Conservation (phyloP, 495 filamentous ascomycete genomes). For the Tuber brumale region DNA sequence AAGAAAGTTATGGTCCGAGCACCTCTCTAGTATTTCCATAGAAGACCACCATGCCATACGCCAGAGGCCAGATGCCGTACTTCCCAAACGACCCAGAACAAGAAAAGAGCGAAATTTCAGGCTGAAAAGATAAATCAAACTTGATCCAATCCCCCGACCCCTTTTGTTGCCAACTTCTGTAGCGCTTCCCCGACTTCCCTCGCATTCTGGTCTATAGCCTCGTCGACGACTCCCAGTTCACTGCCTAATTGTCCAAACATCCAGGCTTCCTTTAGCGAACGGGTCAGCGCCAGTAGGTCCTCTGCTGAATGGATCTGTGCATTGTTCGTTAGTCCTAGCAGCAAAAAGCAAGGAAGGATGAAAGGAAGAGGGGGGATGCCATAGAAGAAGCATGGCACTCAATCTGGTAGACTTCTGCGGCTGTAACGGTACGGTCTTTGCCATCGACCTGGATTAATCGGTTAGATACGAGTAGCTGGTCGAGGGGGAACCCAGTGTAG, state of each 20-base stretch:
- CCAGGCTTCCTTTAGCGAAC: slow-evolving; percentile 67
- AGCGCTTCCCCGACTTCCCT: slow-evolving; percentile 50
- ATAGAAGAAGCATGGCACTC: slow-evolving; percentile 59
- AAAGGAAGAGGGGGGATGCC: slow-evolving; percentile 42
- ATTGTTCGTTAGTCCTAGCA: neutral
- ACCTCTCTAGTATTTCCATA: neutral
- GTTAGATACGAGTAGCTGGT: slow-evolving; percentile 7
- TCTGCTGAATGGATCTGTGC: slow-evolving; percentile 58
- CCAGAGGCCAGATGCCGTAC: neutral
- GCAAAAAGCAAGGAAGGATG: neutral
- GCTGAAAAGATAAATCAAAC: neutral
- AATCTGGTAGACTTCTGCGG: slow-evolving; percentile 57
- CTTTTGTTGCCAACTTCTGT: slow-evolving; percentile 48
- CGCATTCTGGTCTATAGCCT: slow-evolving; percentile 48
- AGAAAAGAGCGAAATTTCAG: neutral
- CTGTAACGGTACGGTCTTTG: slow-evolving; percentile 47
- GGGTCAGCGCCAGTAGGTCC: slow-evolving; percentile 57
- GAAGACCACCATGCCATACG: neutral
- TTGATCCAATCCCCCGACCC: slow-evolving; percentile 43
- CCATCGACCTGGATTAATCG: slow-evolving; percentile 42
- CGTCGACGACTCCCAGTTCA: slow-evolving; percentile 47
- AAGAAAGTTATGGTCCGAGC: neutral
- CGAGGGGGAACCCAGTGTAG: neutral
- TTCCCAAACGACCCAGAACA: neutral
- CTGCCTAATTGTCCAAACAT: slow-evolving; percentile 65